Conservation (phyloP, 2,329 filamentous ascomycete genomes). For the Chrysosporium keratinophilum region DNA sequence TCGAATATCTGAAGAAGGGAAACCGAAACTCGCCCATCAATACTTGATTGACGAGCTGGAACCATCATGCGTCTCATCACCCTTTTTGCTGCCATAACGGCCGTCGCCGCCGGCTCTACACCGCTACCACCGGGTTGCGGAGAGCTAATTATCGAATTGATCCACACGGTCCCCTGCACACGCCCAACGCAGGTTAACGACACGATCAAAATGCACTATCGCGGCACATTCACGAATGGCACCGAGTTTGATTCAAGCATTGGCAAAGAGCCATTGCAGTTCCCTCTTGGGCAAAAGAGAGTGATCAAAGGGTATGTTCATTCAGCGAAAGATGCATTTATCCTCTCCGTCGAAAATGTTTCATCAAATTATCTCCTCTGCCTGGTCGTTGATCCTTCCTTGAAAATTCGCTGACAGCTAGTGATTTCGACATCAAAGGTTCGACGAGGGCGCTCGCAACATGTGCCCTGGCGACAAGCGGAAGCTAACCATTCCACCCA, state of each 20-base stretch:
- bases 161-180: conserved; percentile 58
- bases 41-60: no score
- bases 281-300: conserved; percentile 65
- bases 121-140: not conserved
- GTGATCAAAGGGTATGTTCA: conserved; percentile 73
- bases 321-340: not conserved
- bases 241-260: conserved; percentile 76
- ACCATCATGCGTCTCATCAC: conserved; percentile 21
- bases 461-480: conserved; percentile 96
- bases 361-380: no score
- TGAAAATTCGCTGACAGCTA: not conserved
- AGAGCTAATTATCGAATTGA: conserved; percentile 68
- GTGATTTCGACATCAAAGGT: conserved; percentile 42
- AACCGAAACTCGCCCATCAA: not conserved
- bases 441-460: conserved; percentile 78
- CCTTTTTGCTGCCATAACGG: conserved; percentile 27
- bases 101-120: conserved; percentile 41
- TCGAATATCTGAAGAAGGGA: not conserved
- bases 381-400: not conserved
- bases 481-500: conserved; percentile 76
- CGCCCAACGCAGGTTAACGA: conserved; percentile 69
- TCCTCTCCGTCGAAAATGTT: not conserved
- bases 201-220: conserved; percentile 77
- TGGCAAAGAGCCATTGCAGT: conserved; percentile 63
- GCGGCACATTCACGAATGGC: conserved; percentile 65